phyloP scores from a whole-genome alignment of 2,329 filamentous ascomycete genomes.

The Claviceps paspali region DNA sequence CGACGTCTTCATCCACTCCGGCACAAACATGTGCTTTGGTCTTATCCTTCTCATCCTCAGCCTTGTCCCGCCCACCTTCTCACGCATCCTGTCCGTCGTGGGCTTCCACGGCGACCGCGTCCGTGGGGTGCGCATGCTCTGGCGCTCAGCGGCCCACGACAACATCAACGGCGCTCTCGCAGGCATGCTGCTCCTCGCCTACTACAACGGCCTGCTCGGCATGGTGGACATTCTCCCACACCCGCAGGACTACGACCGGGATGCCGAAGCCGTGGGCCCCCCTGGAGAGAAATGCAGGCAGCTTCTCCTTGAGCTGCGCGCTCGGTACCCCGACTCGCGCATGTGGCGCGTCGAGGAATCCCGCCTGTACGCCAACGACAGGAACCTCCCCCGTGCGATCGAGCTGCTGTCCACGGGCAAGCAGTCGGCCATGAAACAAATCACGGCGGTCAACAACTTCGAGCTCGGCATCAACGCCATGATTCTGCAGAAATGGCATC shows the following conservation, averaged over 20 bases:
- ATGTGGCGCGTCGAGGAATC: conserved; percentile 86
- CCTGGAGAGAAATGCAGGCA: conserved; percentile 51
- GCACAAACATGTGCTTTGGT: conserved; percentile 79
- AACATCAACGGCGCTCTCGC: conserved; percentile 91
- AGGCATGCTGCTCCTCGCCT: conserved; percentile 64
- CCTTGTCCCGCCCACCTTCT: conserved; percentile 82
- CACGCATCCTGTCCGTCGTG: conserved; percentile 70
- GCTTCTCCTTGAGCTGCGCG: conserved; percentile 59
- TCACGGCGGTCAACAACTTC: conserved; percentile 72
- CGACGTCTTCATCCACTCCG: conserved; percentile 80
- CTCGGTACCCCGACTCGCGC: conserved; percentile 63
- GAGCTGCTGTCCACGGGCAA: conserved; percentile 43
- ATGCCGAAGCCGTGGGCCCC: conserved; percentile 51
- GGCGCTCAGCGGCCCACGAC: conserved; percentile 71
- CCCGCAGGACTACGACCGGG: conserved; percentile 32
- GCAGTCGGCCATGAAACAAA: conserved; percentile 68
- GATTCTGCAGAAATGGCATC: conserved; percentile 62
- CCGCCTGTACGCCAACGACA: conserved; percentile 53
- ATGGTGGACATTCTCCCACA: conserved; percentile 76
- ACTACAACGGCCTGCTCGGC: conserved; percentile 76
- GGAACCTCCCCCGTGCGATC: conserved; percentile 52
- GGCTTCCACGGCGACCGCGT: conserved; percentile 84
- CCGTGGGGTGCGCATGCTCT: conserved; percentile 70
- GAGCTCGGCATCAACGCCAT: conserved; percentile 67
- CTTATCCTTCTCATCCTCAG: conserved; percentile 76